These are phyloP conservation scores for Malus sylvestris DNA, from an alignment of 306 rosid genomes.

Conservation along the genomic window DNA sequence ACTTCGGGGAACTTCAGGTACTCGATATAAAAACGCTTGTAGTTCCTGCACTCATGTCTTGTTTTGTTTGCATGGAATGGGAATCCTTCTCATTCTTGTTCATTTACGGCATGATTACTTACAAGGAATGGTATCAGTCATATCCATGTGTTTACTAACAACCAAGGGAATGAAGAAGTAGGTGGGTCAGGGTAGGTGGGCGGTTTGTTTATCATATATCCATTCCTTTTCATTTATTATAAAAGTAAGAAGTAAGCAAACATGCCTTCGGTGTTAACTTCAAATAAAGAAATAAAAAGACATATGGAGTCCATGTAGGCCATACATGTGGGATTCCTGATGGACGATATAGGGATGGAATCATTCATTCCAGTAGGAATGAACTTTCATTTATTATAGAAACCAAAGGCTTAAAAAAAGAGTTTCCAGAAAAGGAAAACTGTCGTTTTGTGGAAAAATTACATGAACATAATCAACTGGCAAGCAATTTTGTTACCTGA, in stretches of 20 bases:
- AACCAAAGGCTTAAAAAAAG: neutral
- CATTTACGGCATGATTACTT: neutral
- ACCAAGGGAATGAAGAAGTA: neutral
- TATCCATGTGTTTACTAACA: neutral
- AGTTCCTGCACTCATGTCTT: neutral
- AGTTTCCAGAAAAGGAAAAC: neutral
- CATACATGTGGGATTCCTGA: neutral
- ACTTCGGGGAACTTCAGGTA: neutral
- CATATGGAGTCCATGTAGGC: neutral
- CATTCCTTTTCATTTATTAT: neutral
- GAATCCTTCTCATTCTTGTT: neutral
- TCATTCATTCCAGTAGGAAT: neutral
- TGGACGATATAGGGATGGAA: neutral
- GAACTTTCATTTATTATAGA: neutral
- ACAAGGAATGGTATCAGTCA: too few relatives aligned
- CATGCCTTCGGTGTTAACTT: neutral
- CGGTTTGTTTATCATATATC: neutral
- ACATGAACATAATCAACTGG: slow-evolving; percentile 11
- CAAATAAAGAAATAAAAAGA: neutral
- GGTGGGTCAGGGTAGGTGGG: neutral
- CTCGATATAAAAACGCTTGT: neutral
- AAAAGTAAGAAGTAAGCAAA: neutral
- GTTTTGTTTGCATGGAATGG: neutral
- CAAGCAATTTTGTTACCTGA: slow-evolving; percentile 56
- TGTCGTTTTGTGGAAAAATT: neutral